Percentiles rank a stretch among this genome's conserved stretches.
Conservation (phyloP, 2,329 filamentous ascomycete species). For the Fusarium phyllophilum region DNA sequence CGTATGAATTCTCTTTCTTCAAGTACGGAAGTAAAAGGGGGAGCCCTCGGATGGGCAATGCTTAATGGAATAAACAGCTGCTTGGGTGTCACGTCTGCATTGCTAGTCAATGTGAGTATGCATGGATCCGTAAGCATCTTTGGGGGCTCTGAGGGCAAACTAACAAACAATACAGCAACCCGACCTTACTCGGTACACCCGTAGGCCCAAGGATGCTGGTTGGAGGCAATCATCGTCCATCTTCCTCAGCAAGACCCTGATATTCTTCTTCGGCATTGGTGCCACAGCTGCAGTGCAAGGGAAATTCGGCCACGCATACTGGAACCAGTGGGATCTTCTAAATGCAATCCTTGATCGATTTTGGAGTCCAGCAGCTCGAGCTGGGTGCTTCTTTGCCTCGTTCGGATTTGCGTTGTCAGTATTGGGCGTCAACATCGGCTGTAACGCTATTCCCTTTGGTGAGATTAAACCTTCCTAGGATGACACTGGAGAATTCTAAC, state of each 20-base stretch:
- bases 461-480: background rate
- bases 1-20: background rate
- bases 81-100: background rate
- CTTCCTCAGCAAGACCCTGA: background rate
- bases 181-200: background rate
- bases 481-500: background rate
- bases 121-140: background rate
- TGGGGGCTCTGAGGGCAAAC: background rate
- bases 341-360: slow-evolving; percentile 51
- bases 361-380: slow-evolving; percentile 45
- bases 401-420: background rate
- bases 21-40: background rate
- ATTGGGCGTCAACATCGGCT: background rate
- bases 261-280: background rate
- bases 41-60: background rate
- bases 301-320: slow-evolving; percentile 49
- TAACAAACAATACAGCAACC: background rate
- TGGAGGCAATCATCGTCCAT: background rate
- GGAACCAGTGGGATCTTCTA: slow-evolving; percentile 51
- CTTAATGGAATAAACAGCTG: background rate
- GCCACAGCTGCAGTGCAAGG: slow-evolving; percentile 42
- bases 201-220: background rate
- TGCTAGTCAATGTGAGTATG: background rate
- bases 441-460: background rate
- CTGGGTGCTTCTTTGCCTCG: slow-evolving; percentile 43